Base-by-base conservation (phyloP, 2,329 filamentous ascomycete species). In the Colletotrichum sp. region DNA sequence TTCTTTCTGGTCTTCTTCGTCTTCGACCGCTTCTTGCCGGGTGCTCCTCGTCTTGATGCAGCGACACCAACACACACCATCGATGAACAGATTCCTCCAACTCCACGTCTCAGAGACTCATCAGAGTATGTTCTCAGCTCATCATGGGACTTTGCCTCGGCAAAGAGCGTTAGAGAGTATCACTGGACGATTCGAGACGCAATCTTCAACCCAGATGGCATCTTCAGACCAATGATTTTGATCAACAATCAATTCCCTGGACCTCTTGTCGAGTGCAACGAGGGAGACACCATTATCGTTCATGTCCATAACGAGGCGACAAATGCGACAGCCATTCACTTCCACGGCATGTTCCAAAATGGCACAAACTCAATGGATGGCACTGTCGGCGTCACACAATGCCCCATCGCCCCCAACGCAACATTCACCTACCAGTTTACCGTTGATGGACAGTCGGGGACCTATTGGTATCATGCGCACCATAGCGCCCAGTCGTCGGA, bases 271-370 rank as follows among this genome's bases (percentile, higher is more conserved):
- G 90, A 94, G 76, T 90, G 91, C 75, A 94, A 94, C 76, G 91
- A 94, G 76, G 93, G 93, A 24, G 94, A 97, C 77, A 90, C 88
- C 2, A 82, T 97, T 11, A 81, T 94, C 5, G 90, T 95, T 57
- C 90, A 94, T 36, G 86, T 95, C 65, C 84, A 90, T 76, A 96
- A 96, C 77, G 86, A 89, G 27, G 90, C 93, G 1, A 84, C 86
- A 15, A 93, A 95, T 76, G 89, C 88, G 15, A 93, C 92, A 11
- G 90, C 88, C 47, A 86, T 96, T 7, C 94, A 96, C 80, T 96
- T 94, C 81, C 94, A 96, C 77, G 94, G 94, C 18, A 87, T 96
- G 75, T 95, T 91, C 79, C 93, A 95, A 79, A 94, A 94, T 76
- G 93, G 93, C 13, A 94, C 93, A 0, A 94, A 91, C 72, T 87